Base-by-base conservation (phyloP, 768 basidiomycete species). In the Lactarius vividus region DNA sequence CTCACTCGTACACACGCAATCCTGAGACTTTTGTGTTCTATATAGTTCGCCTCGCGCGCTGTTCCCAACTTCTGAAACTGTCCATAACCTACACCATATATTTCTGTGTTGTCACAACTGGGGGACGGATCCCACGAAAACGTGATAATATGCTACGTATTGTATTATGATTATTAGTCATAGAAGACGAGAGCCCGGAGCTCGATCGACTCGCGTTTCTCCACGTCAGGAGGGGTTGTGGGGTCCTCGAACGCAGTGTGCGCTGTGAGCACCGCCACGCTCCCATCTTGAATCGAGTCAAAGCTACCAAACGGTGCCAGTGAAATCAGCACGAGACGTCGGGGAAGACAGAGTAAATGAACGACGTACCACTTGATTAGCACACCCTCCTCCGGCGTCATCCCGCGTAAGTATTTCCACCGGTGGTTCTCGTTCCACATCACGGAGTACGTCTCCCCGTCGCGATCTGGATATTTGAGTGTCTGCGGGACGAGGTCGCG, bases 161-260 rank as follows among this genome's bases (percentile, higher is more conserved):
- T 13, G 46, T 23, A 13, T 10, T 10, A 13, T 8, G 0, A 6
- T n/a, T 16, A 60, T 59, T 35, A 79, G 67, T 85, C 82, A 70
- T 87, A 85, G 71, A 87, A 88, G n/a, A 87, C 85, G 46, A 88
- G 78, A 11, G 85, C 82, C 33, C 86, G 74, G 28, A 88, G 69
- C 74, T 88, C 87, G 57, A 88, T 87, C 0, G 85, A 87, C 72
- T 87, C 81, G 56, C 86, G 75, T 4, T 76, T 72, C 6, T 81
- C 82, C 0, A 83, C 77, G 54, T 77, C 83, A 42, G 76, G 72
- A 1, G 85, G 85, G 4, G 83, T 85, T 0, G 76, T 75, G 2
- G 83, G 81, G 64, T 88, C 86, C 35, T 77, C 65, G 73, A 88
- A 88, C 4, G 79, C 85, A 20, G 84, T 85, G 70, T 89, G 88